phyloP scores from a whole-genome alignment of 805 yeast species.

The Kazachstania psychrophila region DNA sequence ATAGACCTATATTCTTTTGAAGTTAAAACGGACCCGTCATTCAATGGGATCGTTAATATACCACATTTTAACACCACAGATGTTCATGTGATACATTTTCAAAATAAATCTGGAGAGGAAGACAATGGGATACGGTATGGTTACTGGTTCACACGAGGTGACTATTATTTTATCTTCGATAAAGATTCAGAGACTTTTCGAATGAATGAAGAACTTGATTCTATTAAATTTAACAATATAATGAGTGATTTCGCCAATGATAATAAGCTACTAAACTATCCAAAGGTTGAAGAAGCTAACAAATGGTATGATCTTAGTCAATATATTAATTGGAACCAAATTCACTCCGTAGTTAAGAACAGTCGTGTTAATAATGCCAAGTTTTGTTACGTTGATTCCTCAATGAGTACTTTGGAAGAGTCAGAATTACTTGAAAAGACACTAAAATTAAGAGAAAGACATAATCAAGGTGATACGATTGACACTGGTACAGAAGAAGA shows the following conservation, averaged over 20 bases:
- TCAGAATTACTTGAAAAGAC: constrained; percentile 9
- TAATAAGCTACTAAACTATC: constrained; percentile 17
- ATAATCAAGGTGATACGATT: neutral
- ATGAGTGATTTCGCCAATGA: constrained; percentile 4
- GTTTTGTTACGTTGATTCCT: constrained; percentile 21
- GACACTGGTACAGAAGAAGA: neutral
- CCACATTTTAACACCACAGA: constrained; percentile 10
- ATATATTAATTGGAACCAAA: constrained; percentile 12
- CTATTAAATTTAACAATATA: constrained; percentile 7
- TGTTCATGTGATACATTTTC: constrained; percentile 23
- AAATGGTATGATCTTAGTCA: constrained; percentile 14
- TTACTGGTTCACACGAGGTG: constrained; percentile 21
- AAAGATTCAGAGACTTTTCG: constrained; percentile 11
- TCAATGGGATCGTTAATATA: constrained; percentile 21
- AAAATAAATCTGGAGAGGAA: constrained; percentile 8
- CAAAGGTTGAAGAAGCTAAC: constrained; percentile 14
- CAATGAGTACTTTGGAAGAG: constrained; percentile 25
- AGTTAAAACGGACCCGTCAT: constrained; percentile 15
- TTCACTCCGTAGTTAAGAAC: constrained; percentile 3
- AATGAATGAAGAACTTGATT: constrained; percentile 9
- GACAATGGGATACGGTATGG: constrained; percentile 21
- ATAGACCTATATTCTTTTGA: constrained; percentile 22
- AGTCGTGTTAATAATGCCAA: neutral
- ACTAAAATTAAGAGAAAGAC: constrained; percentile 3
- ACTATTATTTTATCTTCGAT: constrained; percentile 12